Percentiles rank a stretch among this genome's conserved stretches.
phyloP scores from a whole-genome alignment of 306 rosid species.

The Rubus idaeus region DNA sequence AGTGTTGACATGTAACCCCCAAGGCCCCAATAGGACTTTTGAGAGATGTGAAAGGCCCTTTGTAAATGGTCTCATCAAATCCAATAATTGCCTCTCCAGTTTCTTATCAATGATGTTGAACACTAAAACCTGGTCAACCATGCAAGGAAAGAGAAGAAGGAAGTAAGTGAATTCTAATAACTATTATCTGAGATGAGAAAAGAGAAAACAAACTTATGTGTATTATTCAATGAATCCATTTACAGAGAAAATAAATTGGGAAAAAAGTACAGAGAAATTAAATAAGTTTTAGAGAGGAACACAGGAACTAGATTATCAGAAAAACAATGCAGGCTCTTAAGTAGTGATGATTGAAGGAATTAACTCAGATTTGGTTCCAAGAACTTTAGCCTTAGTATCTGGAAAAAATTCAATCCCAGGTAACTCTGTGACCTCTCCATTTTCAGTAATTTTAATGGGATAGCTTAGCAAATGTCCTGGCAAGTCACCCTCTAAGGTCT shows the following conservation, averaged over 20 bases:
- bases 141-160: background rate
- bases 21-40: background rate
- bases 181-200: too few relatives aligned
- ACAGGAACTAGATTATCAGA: background rate
- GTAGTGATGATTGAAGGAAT: conserved; percentile 51
- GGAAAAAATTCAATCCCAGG: conserved; percentile 38
- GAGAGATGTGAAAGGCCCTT: conserved; percentile 16
- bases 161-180: too few relatives aligned
- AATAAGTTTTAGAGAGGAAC: too few relatives aligned
- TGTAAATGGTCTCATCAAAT: background rate
- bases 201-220: background rate
- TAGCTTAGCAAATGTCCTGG: conserved; percentile 53
- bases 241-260: background rate
- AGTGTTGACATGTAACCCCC: background rate
- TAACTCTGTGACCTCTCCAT: conserved; percentile 36
- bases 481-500: conserved; percentile 30
- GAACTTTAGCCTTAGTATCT: conserved; percentile 42
- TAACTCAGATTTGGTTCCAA: conserved; percentile 40
- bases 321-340: conserved; percentile 4
- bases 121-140: background rate
- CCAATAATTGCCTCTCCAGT: background rate
- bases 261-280: background rate
- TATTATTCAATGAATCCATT: background rate
- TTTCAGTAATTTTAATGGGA: conserved; percentile 33
- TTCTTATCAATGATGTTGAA: conserved; percentile 2